Percentiles rank a stretch among this genome's conserved stretches.
phyloP scores from a whole-genome alignment of 164 flowering plant genomes.

The Buxus sempervirens region DNA sequence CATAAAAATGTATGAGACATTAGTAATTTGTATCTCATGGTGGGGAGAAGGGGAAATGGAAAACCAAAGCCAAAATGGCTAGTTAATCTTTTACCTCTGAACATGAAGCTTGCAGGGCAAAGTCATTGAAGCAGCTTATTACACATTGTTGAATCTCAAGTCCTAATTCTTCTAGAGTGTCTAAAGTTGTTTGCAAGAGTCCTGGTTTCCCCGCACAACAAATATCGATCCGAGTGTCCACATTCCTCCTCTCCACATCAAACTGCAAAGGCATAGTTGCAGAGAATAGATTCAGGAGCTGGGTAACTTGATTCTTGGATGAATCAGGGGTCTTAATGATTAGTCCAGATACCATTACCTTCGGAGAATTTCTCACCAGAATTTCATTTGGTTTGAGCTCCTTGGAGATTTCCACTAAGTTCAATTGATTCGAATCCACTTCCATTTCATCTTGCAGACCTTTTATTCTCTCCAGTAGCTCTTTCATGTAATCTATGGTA shows the following conservation, averaged over 20 bases:
- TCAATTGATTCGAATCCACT: conserved; percentile 29
- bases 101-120: conserved; percentile 85
- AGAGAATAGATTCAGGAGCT: background rate
- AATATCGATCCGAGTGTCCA: conserved; percentile 63
- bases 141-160: conserved; percentile 93
- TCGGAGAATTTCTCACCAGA: conserved; percentile 64
- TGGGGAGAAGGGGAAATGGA: background rate
- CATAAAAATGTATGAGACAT: background rate
- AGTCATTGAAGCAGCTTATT: conserved; percentile 87
- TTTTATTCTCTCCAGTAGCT: conserved; percentile 68
- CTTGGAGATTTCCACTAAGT: conserved; percentile 43
- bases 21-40: no score
- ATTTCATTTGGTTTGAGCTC: conserved; percentile 58
- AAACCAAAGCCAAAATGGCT: background rate
- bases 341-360: conserved; percentile 39
- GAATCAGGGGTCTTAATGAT: background rate
- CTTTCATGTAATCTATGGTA: conserved; percentile 88
- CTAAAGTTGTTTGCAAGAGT: conserved; percentile 61
- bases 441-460: conserved; percentile 54
- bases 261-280: conserved; percentile 42
- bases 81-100: conserved; percentile 49
- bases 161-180: conserved; percentile 74
- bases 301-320: background rate
- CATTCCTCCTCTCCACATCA: conserved; percentile 64
- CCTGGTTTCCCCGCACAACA: conserved; percentile 77